A percentile compares a stretch with the other conserved stretches of the same genome.
phyloP scores from a whole-genome alignment of 2,329 filamentous ascomycete species.

The Fusarium nanum region DNA sequence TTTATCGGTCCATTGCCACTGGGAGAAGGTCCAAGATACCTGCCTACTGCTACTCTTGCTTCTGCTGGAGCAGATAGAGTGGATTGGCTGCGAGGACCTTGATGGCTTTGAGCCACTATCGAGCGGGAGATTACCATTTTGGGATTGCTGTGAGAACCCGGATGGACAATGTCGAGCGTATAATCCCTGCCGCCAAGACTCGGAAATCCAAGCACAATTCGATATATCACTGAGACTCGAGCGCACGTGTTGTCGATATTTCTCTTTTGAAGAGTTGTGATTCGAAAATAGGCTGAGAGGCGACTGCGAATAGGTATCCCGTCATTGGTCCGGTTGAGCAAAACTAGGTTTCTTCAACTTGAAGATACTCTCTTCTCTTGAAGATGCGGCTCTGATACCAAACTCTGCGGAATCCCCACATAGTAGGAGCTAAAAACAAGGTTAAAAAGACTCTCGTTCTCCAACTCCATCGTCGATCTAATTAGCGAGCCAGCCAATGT shows the following conservation, averaged over 20 bases:
- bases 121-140: constrained; percentile 34
- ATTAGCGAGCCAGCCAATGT: neutral
- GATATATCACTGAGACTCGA: constrained; percentile 5
- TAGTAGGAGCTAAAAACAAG: constrained; percentile 31
- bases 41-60: neutral
- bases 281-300: neutral
- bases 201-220: constrained; percentile 10
- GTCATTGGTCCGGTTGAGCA: neutral
- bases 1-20: neutral
- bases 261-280: neutral
- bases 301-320: neutral
- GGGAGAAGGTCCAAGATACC: constrained; percentile 1
- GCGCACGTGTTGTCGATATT: constrained; percentile 8
- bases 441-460: constrained; percentile 27
- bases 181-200: constrained; percentile 37
- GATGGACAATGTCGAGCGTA: constrained; percentile 30
- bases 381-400: constrained; percentile 21
- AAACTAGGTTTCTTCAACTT: constrained; percentile 1
- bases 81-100: constrained; percentile 40
- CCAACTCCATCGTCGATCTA: neutral
- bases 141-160: constrained; percentile 36
- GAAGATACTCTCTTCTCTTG: neutral
- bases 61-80: constrained; percentile 15
- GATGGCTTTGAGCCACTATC: constrained; percentile 22
- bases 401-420: constrained; percentile 15